A percentile compares a stretch with the other conserved stretches of the same genome.
These are phyloP conservation scores for Fusarium cyanostomum DNA, from an alignment of 2,329 filamentous ascomycete species.

Conservation along the genomic window DNA sequence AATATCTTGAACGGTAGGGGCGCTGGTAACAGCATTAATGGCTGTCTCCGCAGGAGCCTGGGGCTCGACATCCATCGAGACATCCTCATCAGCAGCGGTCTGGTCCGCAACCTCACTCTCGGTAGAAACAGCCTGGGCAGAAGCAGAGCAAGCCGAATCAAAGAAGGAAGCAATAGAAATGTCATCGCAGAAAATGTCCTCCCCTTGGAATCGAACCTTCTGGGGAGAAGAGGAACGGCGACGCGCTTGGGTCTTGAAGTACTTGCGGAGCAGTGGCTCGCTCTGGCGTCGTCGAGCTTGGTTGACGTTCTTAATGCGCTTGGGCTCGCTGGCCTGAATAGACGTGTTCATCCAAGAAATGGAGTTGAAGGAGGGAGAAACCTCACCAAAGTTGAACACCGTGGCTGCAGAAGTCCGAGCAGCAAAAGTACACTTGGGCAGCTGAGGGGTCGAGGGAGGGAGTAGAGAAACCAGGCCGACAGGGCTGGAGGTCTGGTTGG, in stretches of 20 bases:
- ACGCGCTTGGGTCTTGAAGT: slow-evolving; percentile 35
- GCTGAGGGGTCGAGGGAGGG: slow-evolving; percentile 26
- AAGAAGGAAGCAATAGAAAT: slow-evolving; percentile 18
- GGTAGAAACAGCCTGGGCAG: not conserved
- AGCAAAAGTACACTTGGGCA: slow-evolving; percentile 14
- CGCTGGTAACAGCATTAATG: not conserved
- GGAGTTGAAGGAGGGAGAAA: slow-evolving; percentile 43
- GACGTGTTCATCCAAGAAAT: slow-evolving; percentile 43
- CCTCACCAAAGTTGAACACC: slow-evolving; percentile 43
- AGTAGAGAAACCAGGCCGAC: slow-evolving; percentile 35
- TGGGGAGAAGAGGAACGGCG: slow-evolving; percentile 45
- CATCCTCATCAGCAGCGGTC: not conserved
- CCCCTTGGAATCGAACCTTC: slow-evolving; percentile 37
- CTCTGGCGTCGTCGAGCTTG: slow-evolving; percentile 45
- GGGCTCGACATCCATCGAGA: not conserved
- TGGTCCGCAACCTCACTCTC: not conserved
- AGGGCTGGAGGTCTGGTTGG: slow-evolving; percentile 19
- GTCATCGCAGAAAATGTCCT: slow-evolving; percentile 29
- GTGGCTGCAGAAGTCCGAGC: slow-evolving; percentile 10
- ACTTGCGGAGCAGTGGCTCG: slow-evolving; percentile 47
- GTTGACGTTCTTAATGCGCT: slow-evolving; percentile 37
- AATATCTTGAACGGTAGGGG: not conserved
- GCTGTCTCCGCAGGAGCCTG: not conserved
- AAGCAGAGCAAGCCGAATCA: not conserved
- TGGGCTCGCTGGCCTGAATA: slow-evolving; percentile 29